phyloP scores from a whole-genome alignment of 139 green algal genomes.

The Astrephomene gubernaculifera region DNA sequence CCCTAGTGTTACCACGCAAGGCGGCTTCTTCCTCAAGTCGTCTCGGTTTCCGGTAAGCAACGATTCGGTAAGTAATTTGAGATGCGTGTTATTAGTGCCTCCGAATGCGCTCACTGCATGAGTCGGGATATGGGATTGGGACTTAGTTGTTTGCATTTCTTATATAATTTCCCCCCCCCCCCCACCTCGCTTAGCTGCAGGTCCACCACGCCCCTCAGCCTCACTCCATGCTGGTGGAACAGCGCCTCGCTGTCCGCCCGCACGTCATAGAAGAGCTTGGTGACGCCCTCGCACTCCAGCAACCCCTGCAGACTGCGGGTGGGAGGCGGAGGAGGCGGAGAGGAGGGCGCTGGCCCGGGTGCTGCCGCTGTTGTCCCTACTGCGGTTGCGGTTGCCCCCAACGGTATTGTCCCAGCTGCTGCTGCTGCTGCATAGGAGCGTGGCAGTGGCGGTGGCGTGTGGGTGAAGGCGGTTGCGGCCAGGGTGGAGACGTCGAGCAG shows the following conservation, averaged over 20 bases:
- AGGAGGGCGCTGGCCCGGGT: neutral
- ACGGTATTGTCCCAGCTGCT: neutral
- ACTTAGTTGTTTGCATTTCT: too few relatives aligned
- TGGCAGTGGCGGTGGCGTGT: neutral
- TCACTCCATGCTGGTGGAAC: conserved; percentile 27
- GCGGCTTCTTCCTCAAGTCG: too few relatives aligned
- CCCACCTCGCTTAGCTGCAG: conserved; percentile 34
- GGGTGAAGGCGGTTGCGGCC: neutral
- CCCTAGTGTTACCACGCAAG: too few relatives aligned
- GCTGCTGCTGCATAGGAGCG: too few relatives aligned
- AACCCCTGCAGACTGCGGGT: conserved; percentile 12
- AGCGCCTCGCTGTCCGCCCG: conserved; percentile 28
- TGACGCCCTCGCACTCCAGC: neutral
- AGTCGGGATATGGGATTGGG: too few relatives aligned
- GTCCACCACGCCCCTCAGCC: conserved; percentile 26
- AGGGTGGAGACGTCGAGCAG: conserved; percentile 13
- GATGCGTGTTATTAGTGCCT: too few relatives aligned
- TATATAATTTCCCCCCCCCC: neutral
- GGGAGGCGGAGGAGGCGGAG: too few relatives aligned
- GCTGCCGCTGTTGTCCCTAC: neutral
- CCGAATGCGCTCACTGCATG: too few relatives aligned
- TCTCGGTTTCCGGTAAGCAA: too few relatives aligned
- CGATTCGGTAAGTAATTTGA: too few relatives aligned
- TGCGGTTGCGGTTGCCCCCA: neutral
- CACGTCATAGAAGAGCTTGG: conserved; percentile 35